Evolutionary conservation across 257 asterid species (phyloP).

Genomic region (Rauvolfia tetraphylla): DNA sequence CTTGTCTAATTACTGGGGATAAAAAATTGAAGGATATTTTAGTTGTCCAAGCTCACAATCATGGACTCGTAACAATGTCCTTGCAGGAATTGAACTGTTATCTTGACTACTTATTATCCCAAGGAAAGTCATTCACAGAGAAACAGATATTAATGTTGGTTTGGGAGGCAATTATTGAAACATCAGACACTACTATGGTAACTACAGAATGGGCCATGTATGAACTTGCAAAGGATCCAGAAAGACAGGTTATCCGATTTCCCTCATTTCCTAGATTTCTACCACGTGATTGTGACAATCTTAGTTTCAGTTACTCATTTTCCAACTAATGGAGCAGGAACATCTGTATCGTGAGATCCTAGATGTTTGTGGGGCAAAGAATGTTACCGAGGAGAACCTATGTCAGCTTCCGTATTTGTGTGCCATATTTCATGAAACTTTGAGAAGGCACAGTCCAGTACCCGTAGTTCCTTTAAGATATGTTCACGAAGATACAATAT

Average conservation of each 20-base stretch:
- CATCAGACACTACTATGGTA: slow-evolving; percentile 78
- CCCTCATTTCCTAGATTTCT: background rate
- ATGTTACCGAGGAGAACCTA: slow-evolving; percentile 62
- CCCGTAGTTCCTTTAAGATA: slow-evolving; percentile 77
- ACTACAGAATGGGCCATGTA: slow-evolving; percentile 89
- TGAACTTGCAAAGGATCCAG: slow-evolving; percentile 69
- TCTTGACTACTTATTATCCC: slow-evolving; percentile 57
- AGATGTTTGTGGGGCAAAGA: slow-evolving; percentile 49
- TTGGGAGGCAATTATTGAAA: slow-evolving; percentile 86
- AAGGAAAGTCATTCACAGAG: slow-evolving; percentile 59
- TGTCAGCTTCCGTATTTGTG: slow-evolving; percentile 68
- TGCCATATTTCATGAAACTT: slow-evolving; percentile 83
- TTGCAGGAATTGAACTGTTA: slow-evolving; percentile 60
- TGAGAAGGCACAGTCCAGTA: slow-evolving; percentile 71
- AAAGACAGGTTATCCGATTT: slow-evolving; percentile 50
- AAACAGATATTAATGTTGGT: slow-evolving; percentile 57
- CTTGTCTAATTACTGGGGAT: background rate
- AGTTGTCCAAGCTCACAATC: background rate
- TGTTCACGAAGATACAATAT: slow-evolving; percentile 65
- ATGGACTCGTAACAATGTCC: background rate
- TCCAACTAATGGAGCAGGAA: slow-evolving; percentile 30
- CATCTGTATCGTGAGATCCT: slow-evolving; percentile 43
- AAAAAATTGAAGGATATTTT: background rate
- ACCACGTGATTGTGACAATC: background rate
- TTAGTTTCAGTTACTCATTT: background rate